Base-by-base conservation (phyloP, 1,284 basidiomycete genomes). In the Heliocybe sulcata region DNA sequence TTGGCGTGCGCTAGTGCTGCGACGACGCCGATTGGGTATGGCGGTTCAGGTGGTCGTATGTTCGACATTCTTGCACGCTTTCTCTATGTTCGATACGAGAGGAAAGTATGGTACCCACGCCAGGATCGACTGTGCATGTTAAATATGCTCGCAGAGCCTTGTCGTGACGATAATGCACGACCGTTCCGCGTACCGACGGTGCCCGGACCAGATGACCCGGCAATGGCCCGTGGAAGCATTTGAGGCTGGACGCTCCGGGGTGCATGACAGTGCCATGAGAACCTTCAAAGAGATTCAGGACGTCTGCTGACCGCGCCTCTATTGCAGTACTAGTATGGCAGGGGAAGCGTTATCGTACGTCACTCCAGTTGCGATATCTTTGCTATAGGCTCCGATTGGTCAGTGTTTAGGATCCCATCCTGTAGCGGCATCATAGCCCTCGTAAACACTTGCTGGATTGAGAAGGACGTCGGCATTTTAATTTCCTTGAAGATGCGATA, bases 21-120 rank as follows among this genome's bases (percentile, higher is more conserved):
- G 12, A 72, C 72, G 45, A 87, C 82, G 1, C 85, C 86, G 50
- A 86, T 69, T 3, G 79, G 81, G 11, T 82, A 72, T n/a, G 78
- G 74, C 1, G 82, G 83, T 12, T 69, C 63, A 19, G 79, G 74
- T 61, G 80, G 79, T 51, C 55, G 58, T n/a, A 42, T 16, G 19
- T 6, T 42, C 16, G 38, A 42, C 38, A 42, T 42, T n/a, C 3
- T 42, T 42, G 38, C n/a, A n/a, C n/a, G n/a, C n/a, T n/a, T n/a
- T n/a, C n/a, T n/a, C n/a, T n/a, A 6, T 20, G 38, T n/a, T 6
- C n/a, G 16, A 16, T 42, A 16, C 4, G 19, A 42, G 6, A 20
- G 16, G 16, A n/a, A n/a, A 20, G 4, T 42, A n/a, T n/a, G 38
- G 38, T 42, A 42, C 4, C 16, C 4, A 42, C 38, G 6, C 38